Evolutionary conservation across 495 filamentous ascomycete genomes (phyloP).

Genomic region (Penicillium psychrofluorescens): DNA sequence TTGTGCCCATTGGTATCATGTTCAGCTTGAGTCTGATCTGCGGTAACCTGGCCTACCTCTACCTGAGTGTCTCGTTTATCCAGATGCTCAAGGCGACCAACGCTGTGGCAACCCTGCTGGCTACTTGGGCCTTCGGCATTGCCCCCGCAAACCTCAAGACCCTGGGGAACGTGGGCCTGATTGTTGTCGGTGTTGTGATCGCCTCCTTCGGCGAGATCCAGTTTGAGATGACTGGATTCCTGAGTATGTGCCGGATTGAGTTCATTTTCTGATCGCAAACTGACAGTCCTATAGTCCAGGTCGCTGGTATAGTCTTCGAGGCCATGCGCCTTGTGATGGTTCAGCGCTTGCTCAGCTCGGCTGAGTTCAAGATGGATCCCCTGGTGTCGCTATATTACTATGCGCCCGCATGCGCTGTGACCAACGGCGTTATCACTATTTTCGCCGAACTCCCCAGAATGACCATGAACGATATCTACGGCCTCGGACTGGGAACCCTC

Average conservation of each 20-base stretch:
- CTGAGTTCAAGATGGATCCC: conserved; percentile 94
- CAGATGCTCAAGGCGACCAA: conserved; percentile 94
- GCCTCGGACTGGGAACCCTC: conserved; percentile 64
- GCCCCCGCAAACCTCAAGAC: conserved; percentile 62
- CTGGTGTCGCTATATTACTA: conserved; percentile 91
- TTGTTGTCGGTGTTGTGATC: conserved; percentile 79
- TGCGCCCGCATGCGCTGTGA: conserved; percentile 76
- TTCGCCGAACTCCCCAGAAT: conserved; percentile 66
- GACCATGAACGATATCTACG: conserved; percentile 58
- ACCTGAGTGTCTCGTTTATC: conserved; percentile 84
- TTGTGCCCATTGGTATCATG: conserved; percentile 82
- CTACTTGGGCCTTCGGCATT: conserved; percentile 70
- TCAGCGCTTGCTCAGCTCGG: conserved; percentile 70
- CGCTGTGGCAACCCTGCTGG: conserved; percentile 77
- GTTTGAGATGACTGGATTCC: conserved; percentile 73
- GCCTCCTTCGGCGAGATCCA: conserved; percentile 84
- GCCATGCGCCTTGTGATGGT: conserved; percentile 84
- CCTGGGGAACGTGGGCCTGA: conserved; percentile 73
- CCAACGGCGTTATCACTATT: conserved; percentile 69
- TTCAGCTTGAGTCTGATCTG: conserved; percentile 88
- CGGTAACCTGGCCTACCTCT: conserved; percentile 82
- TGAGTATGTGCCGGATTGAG: conserved; percentile 31
- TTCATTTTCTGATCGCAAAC: not conserved
- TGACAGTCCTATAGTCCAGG: conserved; percentile 41
- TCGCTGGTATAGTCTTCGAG: conserved; percentile 73